Evolutionary conservation across 345 rosid species (phyloP), one percentile per base, ranked within the genome.

Genomic region (Mallotus nudiflorus): DNA sequence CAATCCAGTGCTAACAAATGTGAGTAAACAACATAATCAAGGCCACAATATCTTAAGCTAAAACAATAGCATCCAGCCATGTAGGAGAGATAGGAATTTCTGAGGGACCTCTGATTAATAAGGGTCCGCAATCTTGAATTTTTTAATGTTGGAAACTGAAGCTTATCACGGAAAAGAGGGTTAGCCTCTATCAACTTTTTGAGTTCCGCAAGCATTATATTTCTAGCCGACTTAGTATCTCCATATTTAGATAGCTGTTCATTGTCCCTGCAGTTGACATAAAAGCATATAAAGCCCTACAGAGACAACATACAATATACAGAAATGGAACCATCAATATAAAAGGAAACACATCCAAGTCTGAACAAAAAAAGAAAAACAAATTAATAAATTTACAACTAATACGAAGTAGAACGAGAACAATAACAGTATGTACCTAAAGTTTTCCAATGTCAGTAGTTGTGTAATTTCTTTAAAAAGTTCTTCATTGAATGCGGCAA

Each of bases 161-260:
- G 92, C 82, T 92, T 92, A 65, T 92, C 96, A 2, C 94, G 97
- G 75, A 92, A 92, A 70, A 92, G 85, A 20, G 96, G 96, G 60
- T 89, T 89, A 35, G 92, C 95, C 83, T 89, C 96, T 58, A 89
- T 87, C 80, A 90, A 80, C 77, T 89, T 92, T 73, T 88, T 92
- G 67, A 92, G 76, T 75, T 92, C 97, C 39, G 82, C 87, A 63
- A 89, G 88, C 97, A 90, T 92, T 70, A 89, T 85, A 69, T 83
- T 76, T 83, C 96, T 90, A 57, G 96, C 94, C 42, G 97, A 85
- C 77, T 88, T 89, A 13, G 91, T 85, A 73, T 92, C 97, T 20
- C 97, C 93, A 49, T 92, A 88, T 69, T 89, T 91, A 0, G 97
- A 91, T 53, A 88, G 88, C 69, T 88, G 96, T 77, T 90, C 97